Conservation (phyloP, 148 eudicot genomes). For the Talinum fruticosum region DNA sequence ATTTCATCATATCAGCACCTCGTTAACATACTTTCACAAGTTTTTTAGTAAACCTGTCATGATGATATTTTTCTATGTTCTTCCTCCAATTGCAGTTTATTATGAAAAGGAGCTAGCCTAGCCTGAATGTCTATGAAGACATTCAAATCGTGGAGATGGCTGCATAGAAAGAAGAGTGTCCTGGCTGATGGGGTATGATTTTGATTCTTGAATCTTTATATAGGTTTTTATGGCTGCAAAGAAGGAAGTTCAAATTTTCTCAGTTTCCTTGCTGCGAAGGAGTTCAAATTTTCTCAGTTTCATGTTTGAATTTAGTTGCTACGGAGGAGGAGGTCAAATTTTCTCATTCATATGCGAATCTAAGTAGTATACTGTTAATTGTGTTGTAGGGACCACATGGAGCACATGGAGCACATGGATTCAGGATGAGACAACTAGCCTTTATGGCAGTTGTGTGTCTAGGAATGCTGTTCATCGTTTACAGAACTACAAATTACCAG, state of each 20-base stretch:
- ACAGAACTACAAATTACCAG: slow-evolving; percentile 85
- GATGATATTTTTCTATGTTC: slow-evolving; percentile 1
- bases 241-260: too few relatives aligned
- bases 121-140: slow-evolving; percentile 61
- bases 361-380: neutral
- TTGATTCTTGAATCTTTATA: neutral
- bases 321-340: neutral
- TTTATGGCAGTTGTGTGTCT: slow-evolving; percentile 70
- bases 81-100: slow-evolving; percentile 44
- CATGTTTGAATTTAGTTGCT: neutral
- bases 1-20: neutral
- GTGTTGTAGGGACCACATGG: slow-evolving; percentile 54
- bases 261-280: too few relatives aligned
- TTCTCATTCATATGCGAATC: slow-evolving; percentile 3
- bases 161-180: slow-evolving; percentile 48
- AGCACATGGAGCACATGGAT: slow-evolving; percentile 49
- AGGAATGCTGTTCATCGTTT: slow-evolving; percentile 80
- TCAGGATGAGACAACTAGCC: slow-evolving; percentile 63
- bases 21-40: neutral
- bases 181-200: slow-evolving; percentile 54
- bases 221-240: too few relatives aligned
- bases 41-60: neutral
- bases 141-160: slow-evolving; percentile 67
- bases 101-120: slow-evolving; percentile 37
- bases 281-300: too few relatives aligned